Conservation (phyloP, 352 stramenopile species). For the Phytopythium boreale region DNA sequence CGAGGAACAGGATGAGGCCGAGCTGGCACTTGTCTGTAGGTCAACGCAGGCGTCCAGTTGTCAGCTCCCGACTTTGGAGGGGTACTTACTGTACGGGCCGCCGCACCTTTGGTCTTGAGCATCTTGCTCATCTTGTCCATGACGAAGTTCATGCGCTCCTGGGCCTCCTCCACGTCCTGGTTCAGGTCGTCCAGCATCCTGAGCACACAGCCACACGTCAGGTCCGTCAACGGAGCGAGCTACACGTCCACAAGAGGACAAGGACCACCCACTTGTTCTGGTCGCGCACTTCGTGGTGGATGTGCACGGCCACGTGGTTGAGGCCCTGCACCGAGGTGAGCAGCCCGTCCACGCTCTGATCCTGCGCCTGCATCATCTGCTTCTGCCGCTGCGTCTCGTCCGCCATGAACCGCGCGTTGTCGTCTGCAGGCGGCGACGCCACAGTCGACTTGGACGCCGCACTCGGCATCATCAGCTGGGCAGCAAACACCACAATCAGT, state of each 20-base stretch:
- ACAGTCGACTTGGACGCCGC: conserved; percentile 7
- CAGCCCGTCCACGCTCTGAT: conserved; percentile 56
- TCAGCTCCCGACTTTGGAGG: no score
- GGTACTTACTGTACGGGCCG: no score
- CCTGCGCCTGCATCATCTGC: conserved; percentile 73
- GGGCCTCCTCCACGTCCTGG: conserved; percentile 67
- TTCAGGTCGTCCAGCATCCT: conserved; percentile 79
- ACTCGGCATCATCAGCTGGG: conserved; percentile 44
- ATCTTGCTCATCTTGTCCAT: conserved; percentile 74
- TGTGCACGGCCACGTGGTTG: conserved; percentile 66
- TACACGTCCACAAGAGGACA: no score
- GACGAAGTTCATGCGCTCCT: conserved; percentile 83
- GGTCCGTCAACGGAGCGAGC: no score
- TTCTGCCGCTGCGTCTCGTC: conserved; percentile 58
- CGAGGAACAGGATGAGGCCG: conserved; percentile 68
- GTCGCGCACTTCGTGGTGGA: conserved; percentile 63
- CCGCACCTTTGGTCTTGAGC: conserved; percentile 85
- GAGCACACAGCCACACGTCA: neutral
- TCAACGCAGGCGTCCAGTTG: no score
- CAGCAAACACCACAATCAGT: neutral
- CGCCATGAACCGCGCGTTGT: conserved; percentile 53
- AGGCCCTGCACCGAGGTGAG: conserved; percentile 49
- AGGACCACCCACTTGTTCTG: conserved; percentile 63
- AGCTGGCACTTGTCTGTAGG: conserved; percentile 71
- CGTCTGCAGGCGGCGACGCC: conserved; percentile 15